Percentiles rank a stretch among this genome's conserved stretches.
Evolutionary conservation across 202 grass and related monocot genomes (phyloP).

Genomic region (Musa balbisiana): DNA sequence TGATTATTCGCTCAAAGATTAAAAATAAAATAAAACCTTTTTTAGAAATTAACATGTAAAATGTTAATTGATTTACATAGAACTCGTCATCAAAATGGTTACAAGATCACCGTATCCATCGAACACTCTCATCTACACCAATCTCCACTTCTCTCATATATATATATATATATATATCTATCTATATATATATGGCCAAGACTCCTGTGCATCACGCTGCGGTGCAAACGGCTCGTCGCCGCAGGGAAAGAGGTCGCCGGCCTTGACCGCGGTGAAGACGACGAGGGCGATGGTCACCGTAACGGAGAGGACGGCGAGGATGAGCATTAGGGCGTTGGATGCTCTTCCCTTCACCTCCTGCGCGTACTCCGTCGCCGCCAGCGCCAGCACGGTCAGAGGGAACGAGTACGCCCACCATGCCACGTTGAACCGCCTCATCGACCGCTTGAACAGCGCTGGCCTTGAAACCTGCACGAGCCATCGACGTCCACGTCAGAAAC

Average conservation of each 20-base stretch:
- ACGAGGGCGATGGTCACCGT: not conserved
- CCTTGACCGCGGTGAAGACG: not conserved
- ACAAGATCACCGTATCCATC: too few relatives aligned
- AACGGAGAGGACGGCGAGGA: conserved; percentile 11
- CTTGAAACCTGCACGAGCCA: not conserved
- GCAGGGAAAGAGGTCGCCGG: not conserved
- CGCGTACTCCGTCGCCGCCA: conserved; percentile 14
- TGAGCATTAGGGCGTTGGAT: conserved; percentile 2
- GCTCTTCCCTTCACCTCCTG: conserved; percentile 8
- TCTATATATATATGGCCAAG: too few relatives aligned
- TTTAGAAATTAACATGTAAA: too few relatives aligned
- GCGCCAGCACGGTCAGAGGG: conserved; percentile 6
- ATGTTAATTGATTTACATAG: too few relatives aligned
- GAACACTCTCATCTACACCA: too few relatives aligned
- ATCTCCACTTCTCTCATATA: too few relatives aligned
- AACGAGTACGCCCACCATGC: conserved; percentile 24
- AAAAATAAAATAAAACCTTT: too few relatives aligned
- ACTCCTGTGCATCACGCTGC: too few relatives aligned
- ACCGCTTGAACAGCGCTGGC: conserved; percentile 1
- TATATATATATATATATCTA: too few relatives aligned
- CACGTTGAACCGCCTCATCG: conserved; percentile 9
- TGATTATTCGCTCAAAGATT: too few relatives aligned
- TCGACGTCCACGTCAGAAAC: not conserved
- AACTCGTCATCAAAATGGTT: too few relatives aligned
- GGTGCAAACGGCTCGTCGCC: not conserved